phyloP scores from a whole-genome alignment of 2,329 filamentous ascomycete genomes.

The Chrysosphaeria jannelii region DNA sequence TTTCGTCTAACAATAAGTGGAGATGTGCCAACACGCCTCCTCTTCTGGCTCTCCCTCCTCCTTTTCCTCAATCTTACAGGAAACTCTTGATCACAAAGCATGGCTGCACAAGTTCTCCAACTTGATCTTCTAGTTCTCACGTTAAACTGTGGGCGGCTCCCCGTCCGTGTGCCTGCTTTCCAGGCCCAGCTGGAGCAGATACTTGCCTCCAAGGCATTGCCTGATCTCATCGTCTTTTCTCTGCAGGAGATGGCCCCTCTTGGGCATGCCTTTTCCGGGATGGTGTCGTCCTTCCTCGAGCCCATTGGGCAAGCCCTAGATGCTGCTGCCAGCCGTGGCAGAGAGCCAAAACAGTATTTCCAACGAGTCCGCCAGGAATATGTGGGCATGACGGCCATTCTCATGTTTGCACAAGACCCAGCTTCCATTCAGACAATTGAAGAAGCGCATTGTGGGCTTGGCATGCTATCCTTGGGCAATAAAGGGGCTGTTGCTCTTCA shows the following conservation, averaged over 20 bases:
- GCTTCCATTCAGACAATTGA: conserved; percentile 32
- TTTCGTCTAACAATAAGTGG: too few species aligned
- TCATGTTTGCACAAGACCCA: conserved; percentile 48
- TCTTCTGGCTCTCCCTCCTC: too few species aligned
- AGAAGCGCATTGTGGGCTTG: conserved; percentile 60
- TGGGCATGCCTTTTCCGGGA: conserved; percentile 61
- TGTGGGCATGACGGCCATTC: conserved; percentile 66
- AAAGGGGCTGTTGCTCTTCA: conserved; percentile 74
- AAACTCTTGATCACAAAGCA: too few species aligned
- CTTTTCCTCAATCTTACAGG: too few species aligned
- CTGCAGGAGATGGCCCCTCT: conserved; percentile 80
- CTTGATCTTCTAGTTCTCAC: conserved; percentile 54
- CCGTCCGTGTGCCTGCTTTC: conserved; percentile 40
- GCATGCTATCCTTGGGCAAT: conserved; percentile 69
- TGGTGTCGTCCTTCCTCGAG: conserved; percentile 40
- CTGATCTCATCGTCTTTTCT: conserved; percentile 30
- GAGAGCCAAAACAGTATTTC: conserved; percentile 16
- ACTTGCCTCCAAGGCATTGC: conserved; percentile 16
- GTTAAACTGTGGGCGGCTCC: conserved; percentile 58
- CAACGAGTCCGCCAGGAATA: conserved; percentile 40
- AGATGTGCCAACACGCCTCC: too few species aligned
- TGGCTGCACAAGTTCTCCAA: too few species aligned
- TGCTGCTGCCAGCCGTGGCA: neutral
- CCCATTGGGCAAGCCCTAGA: too few species aligned
- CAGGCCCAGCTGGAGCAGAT: conserved; percentile 34